Evolutionary conservation across 176 grass and related monocot species (phyloP), one percentile per base, ranked within the genome.

Genomic region (Miscanthus lutarioriparius): DNA sequence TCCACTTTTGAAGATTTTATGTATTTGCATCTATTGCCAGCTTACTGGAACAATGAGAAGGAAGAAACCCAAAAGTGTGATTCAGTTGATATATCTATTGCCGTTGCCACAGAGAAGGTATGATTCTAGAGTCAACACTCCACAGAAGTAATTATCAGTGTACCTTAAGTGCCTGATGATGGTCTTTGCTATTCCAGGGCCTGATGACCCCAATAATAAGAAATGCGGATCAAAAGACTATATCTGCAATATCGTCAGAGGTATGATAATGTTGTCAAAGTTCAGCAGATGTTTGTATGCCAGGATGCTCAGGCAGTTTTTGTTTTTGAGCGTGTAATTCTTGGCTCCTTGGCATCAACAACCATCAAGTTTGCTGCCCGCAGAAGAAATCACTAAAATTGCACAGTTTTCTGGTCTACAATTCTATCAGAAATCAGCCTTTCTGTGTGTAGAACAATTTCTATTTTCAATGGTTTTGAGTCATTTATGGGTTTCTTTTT

Each of bases 141-240:
- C 37, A 73, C 22, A 74, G 6, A 87, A 72, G 9, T 54, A 65
- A 64, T 58, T 78, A 20, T 80, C 49, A 58, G 10, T 14, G 17
- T 84, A 68, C 62, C n/a, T 83, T 79, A 72, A 74, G 75, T 1
- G 64, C 63, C 72, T 94, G 84, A 86, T 75, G 36, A 74, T 41
- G 27, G 27, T 70, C 43, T 65, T 74, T 80, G 84, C 70, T 69
- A 80, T 28, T 87, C 61, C 80, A 96, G 93, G 96, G 96, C 44
- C 83, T 99, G 82, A 99, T 99, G 93, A 99, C 96, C 87, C 96
- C 93, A 51, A 99, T 96, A 80, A 85, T 99, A 83, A 90, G 89
- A 78, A 99, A 96, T 87, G 96, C 93, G 35, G 96, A 99, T 90
- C 89, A 99, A 84, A 99, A 94, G 70, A 90, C 93, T 54, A 83